These are phyloP conservation scores for Pleurozium schreberi DNA, from an alignment of 225 moss, liverwort and hornwort species.

Conservation along the genomic window DNA sequence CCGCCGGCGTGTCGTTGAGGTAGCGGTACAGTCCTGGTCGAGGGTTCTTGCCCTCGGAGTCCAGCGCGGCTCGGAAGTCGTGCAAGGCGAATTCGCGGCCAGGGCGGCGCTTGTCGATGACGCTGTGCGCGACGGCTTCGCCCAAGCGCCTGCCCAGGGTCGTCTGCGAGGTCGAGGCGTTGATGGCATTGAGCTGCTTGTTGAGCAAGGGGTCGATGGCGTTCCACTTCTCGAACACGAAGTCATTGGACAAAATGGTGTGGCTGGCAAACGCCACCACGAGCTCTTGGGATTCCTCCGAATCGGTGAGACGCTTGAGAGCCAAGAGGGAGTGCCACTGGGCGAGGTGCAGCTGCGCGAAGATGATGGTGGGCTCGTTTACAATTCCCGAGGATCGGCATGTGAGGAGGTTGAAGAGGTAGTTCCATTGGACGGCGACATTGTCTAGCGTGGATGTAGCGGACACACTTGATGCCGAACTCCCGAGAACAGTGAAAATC, in stretches of 20 bases:
- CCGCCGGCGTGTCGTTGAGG: not conserved
- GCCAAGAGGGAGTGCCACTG: conserved; percentile 14
- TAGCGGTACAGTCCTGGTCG: not conserved
- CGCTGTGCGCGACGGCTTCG: not conserved
- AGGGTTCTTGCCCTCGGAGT: not conserved
- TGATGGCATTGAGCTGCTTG: not conserved
- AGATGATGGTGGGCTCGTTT: not conserved
- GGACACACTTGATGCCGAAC: not conserved
- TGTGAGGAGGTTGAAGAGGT: not conserved
- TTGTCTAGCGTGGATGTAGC: not conserved
- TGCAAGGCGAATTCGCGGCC: not conserved
- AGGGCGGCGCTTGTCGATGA: not conserved
- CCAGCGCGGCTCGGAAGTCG: not conserved
- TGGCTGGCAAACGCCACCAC: not conserved
- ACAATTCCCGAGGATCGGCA: not conserved
- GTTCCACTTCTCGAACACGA: not conserved
- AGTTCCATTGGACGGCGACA: conserved; percentile 2
- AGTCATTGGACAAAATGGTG: not conserved
- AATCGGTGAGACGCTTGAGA: not conserved
- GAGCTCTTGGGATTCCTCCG: not conserved
- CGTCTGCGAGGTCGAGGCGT: not conserved
- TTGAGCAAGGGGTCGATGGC: not conserved
- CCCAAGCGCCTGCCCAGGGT: not conserved
- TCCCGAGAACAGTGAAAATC: not conserved
- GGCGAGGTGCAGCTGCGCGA: not conserved